phyloP scores from a whole-genome alignment of 805 yeast genomes.

The Debaryomyces hansenii region DNA sequence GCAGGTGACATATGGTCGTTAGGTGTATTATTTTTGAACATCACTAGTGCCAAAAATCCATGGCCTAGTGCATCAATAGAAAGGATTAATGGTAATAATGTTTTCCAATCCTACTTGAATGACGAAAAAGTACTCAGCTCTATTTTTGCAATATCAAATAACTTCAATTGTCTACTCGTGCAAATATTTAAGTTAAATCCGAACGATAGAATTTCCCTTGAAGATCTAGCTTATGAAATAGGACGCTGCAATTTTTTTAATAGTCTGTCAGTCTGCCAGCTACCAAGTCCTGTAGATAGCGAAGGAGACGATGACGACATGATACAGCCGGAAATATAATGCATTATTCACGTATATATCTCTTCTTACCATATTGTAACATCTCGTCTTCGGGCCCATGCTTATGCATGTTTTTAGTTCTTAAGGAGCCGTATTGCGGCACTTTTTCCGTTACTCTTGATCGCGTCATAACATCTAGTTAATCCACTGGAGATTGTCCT shows the following conservation, averaged over 20 bases:
- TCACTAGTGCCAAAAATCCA: slow-evolving; percentile 83
- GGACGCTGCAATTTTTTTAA: slow-evolving; percentile 31
- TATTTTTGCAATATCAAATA: slow-evolving; percentile 72
- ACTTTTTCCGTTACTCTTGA: too few species aligned
- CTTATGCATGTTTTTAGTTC: too few species aligned
- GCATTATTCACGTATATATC: too few species aligned
- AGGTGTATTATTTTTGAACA: slow-evolving; percentile 76
- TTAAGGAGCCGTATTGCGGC: too few species aligned
- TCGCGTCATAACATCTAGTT: too few species aligned
- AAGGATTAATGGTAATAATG: slow-evolving; percentile 46
- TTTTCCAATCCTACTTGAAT: slow-evolving; percentile 65
- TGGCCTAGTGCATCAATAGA: slow-evolving; percentile 77
- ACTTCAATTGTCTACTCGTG: slow-evolving; percentile 53
- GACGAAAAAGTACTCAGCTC: slow-evolving; percentile 51
- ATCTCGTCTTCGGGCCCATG: too few species aligned
- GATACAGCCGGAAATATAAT: too few species aligned
- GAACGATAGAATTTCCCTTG: slow-evolving; percentile 44
- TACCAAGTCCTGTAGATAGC: not conserved
- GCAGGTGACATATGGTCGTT: slow-evolving; percentile 85
- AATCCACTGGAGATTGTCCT: too few species aligned
- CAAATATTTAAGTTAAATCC: slow-evolving; percentile 49
- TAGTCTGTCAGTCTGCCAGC: slow-evolving; percentile 11
- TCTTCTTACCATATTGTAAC: too few species aligned
- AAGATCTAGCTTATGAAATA: slow-evolving; percentile 40
- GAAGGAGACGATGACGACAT: not conserved